phyloP scores from a whole-genome alignment of 192 early-diverging fungal species.

The Backusella sp. region DNA sequence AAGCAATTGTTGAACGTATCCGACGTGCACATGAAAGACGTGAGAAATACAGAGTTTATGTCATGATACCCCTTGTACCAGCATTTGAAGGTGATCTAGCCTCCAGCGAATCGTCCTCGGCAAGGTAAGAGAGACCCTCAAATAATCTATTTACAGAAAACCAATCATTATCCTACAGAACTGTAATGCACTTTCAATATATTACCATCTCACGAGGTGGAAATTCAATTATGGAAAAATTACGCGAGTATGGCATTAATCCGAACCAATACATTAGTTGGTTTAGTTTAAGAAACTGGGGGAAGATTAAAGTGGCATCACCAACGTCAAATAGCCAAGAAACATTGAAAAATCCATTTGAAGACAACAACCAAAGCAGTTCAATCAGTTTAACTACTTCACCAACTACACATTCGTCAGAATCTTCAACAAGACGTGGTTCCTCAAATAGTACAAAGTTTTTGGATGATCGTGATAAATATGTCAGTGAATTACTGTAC shows the following conservation, averaged over 20 bases:
- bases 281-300: conserved; percentile 69
- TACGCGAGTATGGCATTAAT: conserved; percentile 54
- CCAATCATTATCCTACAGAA: conserved; percentile 19
- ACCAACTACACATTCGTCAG: background rate
- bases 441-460: background rate
- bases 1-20: conserved; percentile 74
- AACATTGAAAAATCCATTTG: background rate
- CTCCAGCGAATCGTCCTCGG: conserved; percentile 66
- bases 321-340: background rate
- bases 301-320: conserved; percentile 46
- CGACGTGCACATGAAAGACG: conserved; percentile 62
- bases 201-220: conserved; percentile 73
- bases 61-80: conserved; percentile 82
- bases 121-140: conserved; percentile 36
- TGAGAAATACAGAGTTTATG: conserved; percentile 75
- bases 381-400: background rate
- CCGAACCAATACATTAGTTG: conserved; percentile 68
- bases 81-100: conserved; percentile 83
- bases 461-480: conserved; percentile 29
- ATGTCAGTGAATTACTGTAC: conserved; percentile 83
- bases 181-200: conserved; percentile 83
- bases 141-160: background rate
- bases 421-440: background rate
- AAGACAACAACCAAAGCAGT: background rate
- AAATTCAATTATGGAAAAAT: conserved; percentile 59